Percentiles rank a stretch among this genome's conserved stretches.
Evolutionary conservation across 2,329 filamentous ascomycete genomes (phyloP).

Genomic region (Hypoxylon sp.): DNA sequence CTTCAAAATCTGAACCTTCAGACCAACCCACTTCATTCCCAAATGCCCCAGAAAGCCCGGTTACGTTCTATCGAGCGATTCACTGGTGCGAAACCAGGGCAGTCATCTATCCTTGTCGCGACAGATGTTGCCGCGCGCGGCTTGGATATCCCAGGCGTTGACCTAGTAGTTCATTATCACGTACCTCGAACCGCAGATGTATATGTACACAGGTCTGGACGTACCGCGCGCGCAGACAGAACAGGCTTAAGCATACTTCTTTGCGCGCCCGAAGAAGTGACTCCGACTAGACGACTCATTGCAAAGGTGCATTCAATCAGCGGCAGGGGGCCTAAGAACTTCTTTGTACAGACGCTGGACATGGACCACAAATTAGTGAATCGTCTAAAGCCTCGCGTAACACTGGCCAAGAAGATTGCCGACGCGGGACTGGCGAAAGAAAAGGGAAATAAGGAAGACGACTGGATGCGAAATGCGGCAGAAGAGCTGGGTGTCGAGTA

Average conservation of each 20-base stretch:
- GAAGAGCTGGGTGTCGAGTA: conserved; percentile 96
- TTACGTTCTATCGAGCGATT: conserved; percentile 94
- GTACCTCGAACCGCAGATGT: conserved; percentile 91
- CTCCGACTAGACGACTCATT: conserved; percentile 84
- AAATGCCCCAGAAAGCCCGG: conserved; percentile 96
- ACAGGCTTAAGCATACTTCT: conserved; percentile 88
- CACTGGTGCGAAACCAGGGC: conserved; percentile 71
- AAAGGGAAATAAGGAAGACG: conserved; percentile 85
- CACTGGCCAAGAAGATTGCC: conserved; percentile 87
- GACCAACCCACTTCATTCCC: conserved; percentile 85
- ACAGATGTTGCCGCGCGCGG: conserved; percentile 95
- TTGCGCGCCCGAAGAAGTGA: conserved; percentile 91
- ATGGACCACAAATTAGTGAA: conserved; percentile 84
- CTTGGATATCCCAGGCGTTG: conserved; percentile 91
- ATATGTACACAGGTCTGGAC: conserved; percentile 95
- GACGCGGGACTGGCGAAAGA: conserved; percentile 89
- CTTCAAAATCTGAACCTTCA: conserved; percentile 85
- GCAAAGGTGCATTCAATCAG: conserved; percentile 85
- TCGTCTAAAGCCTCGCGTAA: conserved; percentile 82
- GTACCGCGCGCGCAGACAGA: conserved; percentile 87
- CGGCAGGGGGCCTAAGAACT: conserved; percentile 64
- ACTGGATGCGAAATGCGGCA: conserved; percentile 86
- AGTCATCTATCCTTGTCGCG: conserved; percentile 81
- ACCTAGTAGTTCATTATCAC: conserved; percentile 95
- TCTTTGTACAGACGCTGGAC: conserved; percentile 84